Evolutionary conservation across 441 rosid genomes (phyloP).

Genomic region (Euphorbia schlechtendalii): DNA sequence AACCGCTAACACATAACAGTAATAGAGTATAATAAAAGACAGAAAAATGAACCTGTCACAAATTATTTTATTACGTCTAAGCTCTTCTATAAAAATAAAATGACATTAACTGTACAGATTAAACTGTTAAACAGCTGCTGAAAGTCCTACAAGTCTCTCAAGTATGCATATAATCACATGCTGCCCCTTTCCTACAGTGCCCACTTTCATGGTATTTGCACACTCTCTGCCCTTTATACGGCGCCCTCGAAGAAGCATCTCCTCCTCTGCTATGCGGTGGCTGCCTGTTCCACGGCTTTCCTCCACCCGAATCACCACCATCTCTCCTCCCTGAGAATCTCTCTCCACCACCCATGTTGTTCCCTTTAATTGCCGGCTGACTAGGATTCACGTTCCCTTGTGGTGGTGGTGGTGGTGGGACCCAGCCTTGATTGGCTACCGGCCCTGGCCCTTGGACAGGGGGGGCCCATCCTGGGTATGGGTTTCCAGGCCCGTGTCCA

Average conservation of each 20-base stretch:
- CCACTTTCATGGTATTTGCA: conserved; percentile 73
- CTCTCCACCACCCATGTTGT: conserved; percentile 48
- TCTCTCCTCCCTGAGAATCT: conserved; percentile 36
- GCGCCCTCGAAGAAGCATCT: conserved; percentile 31
- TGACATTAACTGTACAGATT: too few relatives aligned
- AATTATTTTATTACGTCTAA: too few relatives aligned
- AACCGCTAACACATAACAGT: too few relatives aligned
- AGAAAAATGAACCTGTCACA: too few relatives aligned
- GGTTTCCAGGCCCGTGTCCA: conserved; percentile 4
- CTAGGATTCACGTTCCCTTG: conserved; percentile 32
- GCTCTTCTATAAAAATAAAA: too few relatives aligned
- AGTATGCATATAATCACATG: conserved; percentile 72
- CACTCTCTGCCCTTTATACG: conserved; percentile 56
- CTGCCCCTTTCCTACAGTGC: conserved; percentile 76
- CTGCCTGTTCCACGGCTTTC: conserved; percentile 53
- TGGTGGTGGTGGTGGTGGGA: conserved; percentile 37
- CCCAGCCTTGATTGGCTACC: conserved; percentile 42
- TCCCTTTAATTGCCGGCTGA: conserved; percentile 34
- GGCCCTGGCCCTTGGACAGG: conserved; percentile 47
- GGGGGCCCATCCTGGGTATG: conserved; percentile 40
- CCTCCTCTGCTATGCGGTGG: conserved; percentile 47
- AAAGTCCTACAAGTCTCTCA: too few relatives aligned
- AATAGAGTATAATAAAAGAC: too few relatives aligned
- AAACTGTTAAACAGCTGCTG: too few relatives aligned
- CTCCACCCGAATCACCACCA: conserved; percentile 37